Percentiles rank a stretch among this genome's conserved stretches.
Evolutionary conservation across 257 asterid species (phyloP).

Genomic region (Ocimum tenuiflorum): DNA sequence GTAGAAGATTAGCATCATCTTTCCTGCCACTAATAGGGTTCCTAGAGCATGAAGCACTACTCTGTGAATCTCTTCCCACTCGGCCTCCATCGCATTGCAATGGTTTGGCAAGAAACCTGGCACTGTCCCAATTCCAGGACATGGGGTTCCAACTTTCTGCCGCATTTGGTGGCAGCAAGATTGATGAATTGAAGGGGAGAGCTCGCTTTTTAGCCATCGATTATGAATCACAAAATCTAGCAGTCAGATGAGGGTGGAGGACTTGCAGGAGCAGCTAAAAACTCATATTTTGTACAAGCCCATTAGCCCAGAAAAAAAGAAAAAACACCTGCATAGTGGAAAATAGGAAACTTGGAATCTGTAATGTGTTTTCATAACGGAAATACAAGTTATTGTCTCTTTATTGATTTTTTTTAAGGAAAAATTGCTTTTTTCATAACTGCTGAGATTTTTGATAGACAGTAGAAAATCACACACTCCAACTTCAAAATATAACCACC

Average conservation of each 20-base stretch:
- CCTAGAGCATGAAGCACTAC: conserved; percentile 17
- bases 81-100: conserved; percentile 27
- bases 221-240: conserved; percentile 34
- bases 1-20: conserved; percentile 30
- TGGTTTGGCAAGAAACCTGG: conserved; percentile 60
- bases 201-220: conserved; percentile 51
- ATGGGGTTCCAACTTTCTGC: conserved; percentile 52
- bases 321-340: conserved; percentile 23
- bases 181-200: conserved; percentile 35
- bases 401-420: no score
- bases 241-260: conserved; percentile 41
- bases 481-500: background rate
- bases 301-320: no score
- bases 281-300: background rate
- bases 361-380: background rate
- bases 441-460: background rate
- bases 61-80: conserved; percentile 17
- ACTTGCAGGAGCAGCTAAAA: conserved; percentile 42
- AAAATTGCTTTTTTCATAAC: background rate
- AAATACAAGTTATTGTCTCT: background rate
- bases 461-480: background rate
- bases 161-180: conserved; percentile 28
- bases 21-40: conserved; percentile 15
- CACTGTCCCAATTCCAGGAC: conserved; percentile 76
- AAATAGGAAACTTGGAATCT: conserved; percentile 6